These are phyloP conservation scores for Aspergillus leporis DNA, from an alignment of 495 filamentous ascomycete genomes.

Conservation along the genomic window DNA sequence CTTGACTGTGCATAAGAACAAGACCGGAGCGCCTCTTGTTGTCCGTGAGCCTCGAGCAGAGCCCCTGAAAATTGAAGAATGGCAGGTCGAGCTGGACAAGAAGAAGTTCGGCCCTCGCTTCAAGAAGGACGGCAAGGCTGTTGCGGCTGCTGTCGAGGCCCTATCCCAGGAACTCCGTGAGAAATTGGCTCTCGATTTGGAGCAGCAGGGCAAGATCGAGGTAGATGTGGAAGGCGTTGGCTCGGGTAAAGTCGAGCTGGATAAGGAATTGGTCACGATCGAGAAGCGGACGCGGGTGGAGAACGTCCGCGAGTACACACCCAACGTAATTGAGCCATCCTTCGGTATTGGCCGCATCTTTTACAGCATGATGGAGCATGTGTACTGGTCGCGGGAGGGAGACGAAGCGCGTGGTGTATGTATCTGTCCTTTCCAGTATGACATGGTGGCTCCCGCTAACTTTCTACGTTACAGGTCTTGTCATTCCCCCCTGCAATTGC, in stretches of 20 bases:
- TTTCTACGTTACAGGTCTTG: constrained; percentile 49
- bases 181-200: constrained; percentile 64
- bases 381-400: constrained; percentile 69
- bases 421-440: constrained; percentile 11
- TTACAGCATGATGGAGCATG: constrained; percentile 77
- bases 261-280: constrained; percentile 68
- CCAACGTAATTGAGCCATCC: constrained; percentile 83
- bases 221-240: constrained; percentile 65
- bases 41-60: constrained; percentile 68
- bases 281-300: constrained; percentile 69
- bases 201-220: constrained; percentile 64
- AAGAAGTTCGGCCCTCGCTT: constrained; percentile 80
- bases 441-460: constrained; percentile 5
- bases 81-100: constrained; percentile 74
- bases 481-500: constrained; percentile 67
- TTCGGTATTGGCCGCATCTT: constrained; percentile 83
- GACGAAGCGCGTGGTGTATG: constrained; percentile 66
- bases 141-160: constrained; percentile 67
- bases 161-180: constrained; percentile 70
- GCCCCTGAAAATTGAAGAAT: constrained; percentile 70
- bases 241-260: constrained; percentile 67
- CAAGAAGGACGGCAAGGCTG: constrained; percentile 76
- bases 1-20: constrained; percentile 74
- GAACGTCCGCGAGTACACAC: constrained; percentile 73
- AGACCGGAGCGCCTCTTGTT: constrained; percentile 73